Conservation (phyloP, 1,284 basidiomycete genomes). For the Ceratorhiza oryzae-sativae region DNA sequence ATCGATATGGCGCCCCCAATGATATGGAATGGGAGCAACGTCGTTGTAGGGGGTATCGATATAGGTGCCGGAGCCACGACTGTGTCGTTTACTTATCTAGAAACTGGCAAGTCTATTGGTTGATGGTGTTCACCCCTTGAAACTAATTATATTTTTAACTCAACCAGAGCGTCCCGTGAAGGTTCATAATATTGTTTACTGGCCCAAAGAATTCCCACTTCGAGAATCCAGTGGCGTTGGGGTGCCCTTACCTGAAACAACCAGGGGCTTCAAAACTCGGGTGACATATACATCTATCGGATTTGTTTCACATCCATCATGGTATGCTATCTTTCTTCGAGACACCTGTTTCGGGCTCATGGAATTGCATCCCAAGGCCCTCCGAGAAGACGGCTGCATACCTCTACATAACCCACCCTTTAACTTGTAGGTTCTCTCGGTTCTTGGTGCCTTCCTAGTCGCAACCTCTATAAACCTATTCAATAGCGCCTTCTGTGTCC, state of each 20-base stretch:
- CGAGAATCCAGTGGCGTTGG: not conserved
- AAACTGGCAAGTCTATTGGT: not conserved
- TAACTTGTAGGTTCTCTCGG: not conserved
- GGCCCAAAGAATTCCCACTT: conserved; percentile 26
- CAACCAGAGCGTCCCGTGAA: not conserved
- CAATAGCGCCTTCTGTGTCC: conserved; percentile 8
- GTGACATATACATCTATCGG: not conserved
- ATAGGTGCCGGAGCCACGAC: conserved; percentile 4
- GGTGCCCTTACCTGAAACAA: not conserved
- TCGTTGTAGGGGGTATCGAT: conserved; percentile 13
- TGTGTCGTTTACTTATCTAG: conserved; percentile 12
- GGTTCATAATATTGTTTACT: conserved; percentile 25
- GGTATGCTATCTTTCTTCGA: not conserved
- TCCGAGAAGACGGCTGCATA: conserved; percentile 7
- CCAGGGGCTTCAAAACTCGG: not conserved
- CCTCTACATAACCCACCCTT: not conserved
- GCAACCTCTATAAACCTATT: not conserved
- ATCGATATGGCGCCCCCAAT: not conserved
- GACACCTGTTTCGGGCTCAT: not conserved
- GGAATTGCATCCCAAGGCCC: not conserved
- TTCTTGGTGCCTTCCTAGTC: not conserved
- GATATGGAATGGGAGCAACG: not conserved
- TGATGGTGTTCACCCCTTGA: too few relatives aligned
- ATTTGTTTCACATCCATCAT: conserved; percentile 15
- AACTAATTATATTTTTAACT: not conserved